Conservation (phyloP, 371 early-diverging fungal species). For the Blakeslea trispora region DNA sequence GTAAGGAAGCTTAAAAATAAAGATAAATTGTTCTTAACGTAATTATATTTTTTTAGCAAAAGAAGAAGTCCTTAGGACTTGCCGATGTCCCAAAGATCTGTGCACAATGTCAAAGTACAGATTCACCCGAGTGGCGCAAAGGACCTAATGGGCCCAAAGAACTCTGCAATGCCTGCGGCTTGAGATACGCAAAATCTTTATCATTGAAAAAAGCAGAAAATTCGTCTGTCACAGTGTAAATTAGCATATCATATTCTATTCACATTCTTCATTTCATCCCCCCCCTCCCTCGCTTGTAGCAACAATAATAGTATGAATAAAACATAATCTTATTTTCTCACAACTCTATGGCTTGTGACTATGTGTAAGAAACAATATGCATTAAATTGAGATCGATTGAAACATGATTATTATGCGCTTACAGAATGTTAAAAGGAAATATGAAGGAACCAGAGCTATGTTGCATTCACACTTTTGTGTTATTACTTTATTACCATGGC, state of each 20-base stretch:
- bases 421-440: too few species aligned
- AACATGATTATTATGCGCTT: too few species aligned
- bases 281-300: too few species aligned
- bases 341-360: too few species aligned
- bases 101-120: conserved; percentile 67
- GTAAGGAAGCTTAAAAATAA: conserved; percentile 14
- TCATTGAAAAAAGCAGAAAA: conserved; percentile 8
- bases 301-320: too few species aligned
- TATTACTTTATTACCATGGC: too few species aligned
- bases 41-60: conserved; percentile 18
- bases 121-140: conserved; percentile 85
- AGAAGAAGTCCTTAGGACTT: conserved; percentile 25
- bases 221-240: too few species aligned
- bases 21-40: background rate
- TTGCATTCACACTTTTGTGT: too few species aligned
- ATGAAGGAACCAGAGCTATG: too few species aligned
- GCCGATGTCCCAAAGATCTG: conserved; percentile 42
- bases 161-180: conserved; percentile 88
- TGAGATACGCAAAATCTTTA: conserved; percentile 50
- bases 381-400: too few species aligned
- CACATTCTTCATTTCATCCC: background rate
- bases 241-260: background rate
- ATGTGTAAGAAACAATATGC: too few species aligned
- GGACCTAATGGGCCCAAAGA: conserved; percentile 80
- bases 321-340: too few species aligned